A percentile compares a stretch with the other conserved stretches of the same genome.
Conservation (phyloP, 1,284 basidiomycete genomes). For the Salmacisia buchloeana region DNA sequence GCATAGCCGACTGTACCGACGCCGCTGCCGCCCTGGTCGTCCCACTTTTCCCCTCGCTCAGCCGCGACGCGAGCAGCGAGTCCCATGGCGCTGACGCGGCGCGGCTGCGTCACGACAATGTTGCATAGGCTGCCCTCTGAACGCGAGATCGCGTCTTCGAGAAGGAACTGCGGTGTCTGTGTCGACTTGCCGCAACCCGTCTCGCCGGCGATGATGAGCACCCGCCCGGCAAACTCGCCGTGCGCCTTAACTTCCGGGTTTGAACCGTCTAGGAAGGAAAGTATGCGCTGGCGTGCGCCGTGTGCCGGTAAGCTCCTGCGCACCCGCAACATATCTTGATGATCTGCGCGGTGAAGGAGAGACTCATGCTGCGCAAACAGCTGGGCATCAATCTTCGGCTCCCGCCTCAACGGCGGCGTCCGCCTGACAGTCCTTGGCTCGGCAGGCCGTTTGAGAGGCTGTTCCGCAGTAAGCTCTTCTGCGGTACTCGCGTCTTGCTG, state of each 20-base stretch:
- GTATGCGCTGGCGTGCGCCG: constrained; percentile 71
- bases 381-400: constrained; percentile 57
- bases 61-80: constrained; percentile 80
- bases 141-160: constrained; percentile 66
- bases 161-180: constrained; percentile 73
- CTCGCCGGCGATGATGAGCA: constrained; percentile 33
- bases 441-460: background rate
- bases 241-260: background rate
- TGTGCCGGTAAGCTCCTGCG: constrained; percentile 65
- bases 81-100: constrained; percentile 81
- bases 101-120: constrained; percentile 83
- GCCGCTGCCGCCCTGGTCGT: constrained; percentile 32
- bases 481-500: background rate
- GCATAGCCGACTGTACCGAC: constrained; percentile 75
- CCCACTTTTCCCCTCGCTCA: constrained; percentile 71
- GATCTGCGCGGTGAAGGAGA: constrained; percentile 54
- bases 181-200: constrained; percentile 80
- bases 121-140: constrained; percentile 65
- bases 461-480: background rate
- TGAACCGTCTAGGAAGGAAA: constrained; percentile 1
- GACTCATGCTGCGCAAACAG: constrained; percentile 61
- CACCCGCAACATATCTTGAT: constrained; percentile 26
- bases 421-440: background rate
- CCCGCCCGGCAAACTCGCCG: constrained; percentile 16
- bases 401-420: constrained; percentile 34